A percentile compares a stretch with the other conserved stretches of the same genome.
These are phyloP conservation scores for Emergomyces orientalis DNA, from an alignment of 2,329 filamentous ascomycete species.

Conservation along the genomic window DNA sequence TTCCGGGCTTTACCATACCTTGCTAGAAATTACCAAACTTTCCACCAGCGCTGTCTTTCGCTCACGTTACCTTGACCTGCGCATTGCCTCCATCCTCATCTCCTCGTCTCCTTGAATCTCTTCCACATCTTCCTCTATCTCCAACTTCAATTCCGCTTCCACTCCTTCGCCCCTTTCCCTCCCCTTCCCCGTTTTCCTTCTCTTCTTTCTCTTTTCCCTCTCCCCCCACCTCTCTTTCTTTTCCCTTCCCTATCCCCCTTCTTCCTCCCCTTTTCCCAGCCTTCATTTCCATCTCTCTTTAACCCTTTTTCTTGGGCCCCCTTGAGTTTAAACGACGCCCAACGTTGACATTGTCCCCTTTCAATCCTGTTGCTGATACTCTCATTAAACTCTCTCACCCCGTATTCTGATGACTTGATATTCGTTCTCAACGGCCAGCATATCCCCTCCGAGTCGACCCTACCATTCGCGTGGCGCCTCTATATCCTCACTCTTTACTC, in stretches of 20 bases:
- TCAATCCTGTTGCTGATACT: slow-evolving; percentile 7
- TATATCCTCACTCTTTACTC: not conserved
- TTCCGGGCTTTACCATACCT: not conserved
- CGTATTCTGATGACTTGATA: not conserved
- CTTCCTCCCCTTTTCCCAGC: slow-evolving; percentile 5
- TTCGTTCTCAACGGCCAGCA: slow-evolving; percentile 5
- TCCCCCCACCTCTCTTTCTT: no score
- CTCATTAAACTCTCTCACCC: slow-evolving; percentile 2
- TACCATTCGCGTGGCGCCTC: not conserved
- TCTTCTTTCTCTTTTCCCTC: slow-evolving; percentile 6
- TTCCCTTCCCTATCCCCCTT: slow-evolving; percentile 3
- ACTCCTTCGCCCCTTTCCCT: slow-evolving; percentile 14
- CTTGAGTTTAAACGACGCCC: not conserved
- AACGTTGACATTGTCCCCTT: not conserved
- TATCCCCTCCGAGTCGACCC: not conserved
- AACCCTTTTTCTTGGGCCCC: slow-evolving; percentile 4
- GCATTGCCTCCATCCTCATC: slow-evolving; percentile 15
- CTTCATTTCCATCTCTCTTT: slow-evolving; percentile 9
- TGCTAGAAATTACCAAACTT: not conserved
- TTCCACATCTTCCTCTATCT: slow-evolving; percentile 13
- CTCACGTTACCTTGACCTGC: slow-evolving; percentile 5
- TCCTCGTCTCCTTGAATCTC: slow-evolving; percentile 11
- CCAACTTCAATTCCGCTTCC: not conserved
- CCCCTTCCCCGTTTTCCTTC: slow-evolving; percentile 6
- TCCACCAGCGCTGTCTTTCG: not conserved